Percentiles rank a stretch among this genome's conserved stretches.
These are phyloP conservation scores for Syzygium aromaticum DNA, from an alignment of 345 rosid genomes.

Conservation along the genomic window DNA sequence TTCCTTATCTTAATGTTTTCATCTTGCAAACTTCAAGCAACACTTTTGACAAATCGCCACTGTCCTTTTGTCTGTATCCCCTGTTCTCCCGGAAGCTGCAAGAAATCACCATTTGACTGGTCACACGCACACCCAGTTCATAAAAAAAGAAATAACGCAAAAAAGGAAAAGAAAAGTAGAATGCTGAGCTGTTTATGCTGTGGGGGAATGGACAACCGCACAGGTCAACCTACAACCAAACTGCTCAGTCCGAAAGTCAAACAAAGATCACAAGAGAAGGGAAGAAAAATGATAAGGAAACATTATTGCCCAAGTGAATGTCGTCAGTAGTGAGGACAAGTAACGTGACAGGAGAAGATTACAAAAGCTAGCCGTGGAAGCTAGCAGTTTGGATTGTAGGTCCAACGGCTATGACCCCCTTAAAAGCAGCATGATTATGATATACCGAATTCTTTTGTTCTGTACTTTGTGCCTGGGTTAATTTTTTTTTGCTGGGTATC, in stretches of 20 bases:
- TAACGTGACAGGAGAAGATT: background rate
- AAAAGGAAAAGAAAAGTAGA: background rate
- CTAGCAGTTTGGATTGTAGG: constrained; percentile 4
- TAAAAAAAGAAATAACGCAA: background rate
- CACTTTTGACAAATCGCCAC: background rate
- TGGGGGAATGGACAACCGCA: background rate
- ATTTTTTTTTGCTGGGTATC: background rate
- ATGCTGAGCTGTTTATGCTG: background rate
- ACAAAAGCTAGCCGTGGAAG: background rate
- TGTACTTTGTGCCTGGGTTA: background rate
- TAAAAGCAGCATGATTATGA: background rate
- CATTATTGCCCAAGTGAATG: background rate
- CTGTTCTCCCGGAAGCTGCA: background rate
- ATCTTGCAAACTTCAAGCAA: background rate
- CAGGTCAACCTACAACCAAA: background rate
- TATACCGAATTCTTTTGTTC: background rate
- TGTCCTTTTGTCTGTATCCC: background rate
- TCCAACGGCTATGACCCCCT: constrained; percentile 27
- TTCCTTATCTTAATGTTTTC: background rate
- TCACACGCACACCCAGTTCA: background rate
- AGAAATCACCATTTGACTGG: background rate
- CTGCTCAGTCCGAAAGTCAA: background rate
- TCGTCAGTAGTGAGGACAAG: background rate
- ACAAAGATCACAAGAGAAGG: background rate
- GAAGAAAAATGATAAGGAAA: background rate